phyloP scores from a whole-genome alignment of 441 rosid species.

The Daphne laureola region DNA sequence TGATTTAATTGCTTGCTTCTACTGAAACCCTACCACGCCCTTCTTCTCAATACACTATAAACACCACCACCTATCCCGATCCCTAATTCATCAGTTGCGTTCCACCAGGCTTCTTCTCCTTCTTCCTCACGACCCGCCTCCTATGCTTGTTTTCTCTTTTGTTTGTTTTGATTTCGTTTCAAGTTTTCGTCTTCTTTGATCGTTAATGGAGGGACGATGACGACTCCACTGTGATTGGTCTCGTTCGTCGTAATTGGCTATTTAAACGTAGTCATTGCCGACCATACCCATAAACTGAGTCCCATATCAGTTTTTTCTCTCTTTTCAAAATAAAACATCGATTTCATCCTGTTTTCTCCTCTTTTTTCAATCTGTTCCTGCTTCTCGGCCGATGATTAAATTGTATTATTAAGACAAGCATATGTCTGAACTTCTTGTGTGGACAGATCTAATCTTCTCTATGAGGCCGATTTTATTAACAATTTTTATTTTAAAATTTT shows the following conservation, averaged over 20 bases:
- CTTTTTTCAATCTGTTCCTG: not conserved
- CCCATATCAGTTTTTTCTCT: not conserved
- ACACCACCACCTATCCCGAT: no score
- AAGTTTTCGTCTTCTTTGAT: not conserved
- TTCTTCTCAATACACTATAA: no score
- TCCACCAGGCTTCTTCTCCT: no score
- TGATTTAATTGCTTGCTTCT: no score
- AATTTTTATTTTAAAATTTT: not conserved
- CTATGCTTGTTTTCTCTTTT: not conserved
- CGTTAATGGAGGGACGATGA: conserved; percentile 45
- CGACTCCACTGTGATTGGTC: conserved; percentile 60
- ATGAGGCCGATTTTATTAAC: conserved; percentile 41
- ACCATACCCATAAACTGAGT: conserved; percentile 87
- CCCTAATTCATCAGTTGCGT: no score
- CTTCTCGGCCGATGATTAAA: conserved; percentile 60
- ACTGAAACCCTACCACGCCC: no score
- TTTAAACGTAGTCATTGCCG: conserved; percentile 53
- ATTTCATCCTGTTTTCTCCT: no score
- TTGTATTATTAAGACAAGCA: conserved; percentile 51
- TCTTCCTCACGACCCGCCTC: no score
- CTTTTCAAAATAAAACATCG: no score
- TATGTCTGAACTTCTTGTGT: conserved; percentile 67
- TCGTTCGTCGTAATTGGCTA: conserved; percentile 93
- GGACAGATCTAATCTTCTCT: conserved; percentile 76
- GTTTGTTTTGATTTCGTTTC: not conserved